phyloP scores from a whole-genome alignment of 2,329 filamentous ascomycete species.

The Metarhizium robertsii region DNA sequence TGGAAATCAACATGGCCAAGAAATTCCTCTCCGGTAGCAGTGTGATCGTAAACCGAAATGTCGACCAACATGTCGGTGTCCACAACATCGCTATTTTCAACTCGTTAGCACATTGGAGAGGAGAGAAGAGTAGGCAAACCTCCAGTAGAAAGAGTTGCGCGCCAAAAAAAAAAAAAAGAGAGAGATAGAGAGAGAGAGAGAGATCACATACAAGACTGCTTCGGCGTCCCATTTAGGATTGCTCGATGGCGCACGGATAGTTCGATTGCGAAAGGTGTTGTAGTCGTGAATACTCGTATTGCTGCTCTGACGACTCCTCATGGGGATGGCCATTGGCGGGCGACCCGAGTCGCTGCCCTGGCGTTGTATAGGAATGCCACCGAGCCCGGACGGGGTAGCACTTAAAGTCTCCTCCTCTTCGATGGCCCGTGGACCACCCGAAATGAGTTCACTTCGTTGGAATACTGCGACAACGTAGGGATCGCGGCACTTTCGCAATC shows the following conservation, averaged over 20 bases:
- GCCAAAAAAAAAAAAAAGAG: neutral
- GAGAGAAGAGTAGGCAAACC: too few species aligned
- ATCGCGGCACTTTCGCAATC: constrained; percentile 71
- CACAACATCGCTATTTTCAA: constrained; percentile 72
- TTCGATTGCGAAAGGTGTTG: constrained; percentile 49
- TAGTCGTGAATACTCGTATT: constrained; percentile 75
- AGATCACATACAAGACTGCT: constrained; percentile 70
- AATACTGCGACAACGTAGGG: constrained; percentile 97
- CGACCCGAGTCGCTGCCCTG: constrained; percentile 74
- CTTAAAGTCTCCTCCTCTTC: constrained; percentile 49
- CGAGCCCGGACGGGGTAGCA: constrained; percentile 37
- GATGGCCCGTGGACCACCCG: constrained; percentile 63
- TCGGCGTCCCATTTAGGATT: constrained; percentile 94
- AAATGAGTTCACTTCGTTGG: constrained; percentile 93
- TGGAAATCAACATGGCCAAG: constrained; percentile 82
- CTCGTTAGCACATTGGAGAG: constrained; percentile 7
- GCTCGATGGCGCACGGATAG: constrained; percentile 51
- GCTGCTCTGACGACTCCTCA: constrained; percentile 94
- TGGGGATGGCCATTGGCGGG: constrained; percentile 84
- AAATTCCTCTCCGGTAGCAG: constrained; percentile 76
- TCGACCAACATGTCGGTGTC: constrained; percentile 85
- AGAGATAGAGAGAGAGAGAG: too few species aligned
- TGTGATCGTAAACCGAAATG: constrained; percentile 84
- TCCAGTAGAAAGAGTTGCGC: neutral
- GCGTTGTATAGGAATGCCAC: constrained; percentile 53